phyloP scores from a whole-genome alignment of 768 basidiomycete species.

The Kwoniella bestiolae region DNA sequence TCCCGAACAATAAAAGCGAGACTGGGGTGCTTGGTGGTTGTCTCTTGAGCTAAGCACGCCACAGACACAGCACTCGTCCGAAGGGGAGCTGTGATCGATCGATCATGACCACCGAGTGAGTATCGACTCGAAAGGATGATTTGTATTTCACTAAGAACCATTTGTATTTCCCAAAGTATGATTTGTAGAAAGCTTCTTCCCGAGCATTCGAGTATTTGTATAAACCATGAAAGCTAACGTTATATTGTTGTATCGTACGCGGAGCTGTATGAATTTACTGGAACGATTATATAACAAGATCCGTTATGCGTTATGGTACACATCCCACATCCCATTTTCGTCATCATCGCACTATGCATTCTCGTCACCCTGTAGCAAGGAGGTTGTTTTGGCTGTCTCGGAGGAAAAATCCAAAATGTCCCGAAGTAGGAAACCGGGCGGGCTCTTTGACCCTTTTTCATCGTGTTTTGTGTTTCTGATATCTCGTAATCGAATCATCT shows the following conservation, averaged over 20 bases:
- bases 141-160: not conserved
- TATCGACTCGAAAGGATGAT: not conserved
- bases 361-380: not conserved
- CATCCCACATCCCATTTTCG: not conserved
- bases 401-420: not conserved
- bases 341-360: not conserved
- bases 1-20: conserved; percentile 1
- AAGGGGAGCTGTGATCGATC: not conserved
- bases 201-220: conserved; percentile 2
- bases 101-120: not conserved
- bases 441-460: conserved; percentile 11
- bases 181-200: not conserved
- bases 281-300: not conserved
- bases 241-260: not conserved
- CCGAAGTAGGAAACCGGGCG: conserved; percentile 11
- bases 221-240: not conserved
- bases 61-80: too few species aligned
- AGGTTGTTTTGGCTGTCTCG: conserved; percentile 2
- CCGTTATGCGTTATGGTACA: too few species aligned
- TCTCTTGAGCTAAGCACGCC: not conserved
- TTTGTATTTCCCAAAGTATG: not conserved
- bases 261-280: not conserved
- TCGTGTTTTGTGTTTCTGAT: not conserved
- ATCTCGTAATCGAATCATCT: conserved; percentile 7
- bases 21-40: conserved; percentile 4